Base-by-base conservation (phyloP, 2,329 filamentous ascomycete genomes). In the Juglanconis oblonga region DNA sequence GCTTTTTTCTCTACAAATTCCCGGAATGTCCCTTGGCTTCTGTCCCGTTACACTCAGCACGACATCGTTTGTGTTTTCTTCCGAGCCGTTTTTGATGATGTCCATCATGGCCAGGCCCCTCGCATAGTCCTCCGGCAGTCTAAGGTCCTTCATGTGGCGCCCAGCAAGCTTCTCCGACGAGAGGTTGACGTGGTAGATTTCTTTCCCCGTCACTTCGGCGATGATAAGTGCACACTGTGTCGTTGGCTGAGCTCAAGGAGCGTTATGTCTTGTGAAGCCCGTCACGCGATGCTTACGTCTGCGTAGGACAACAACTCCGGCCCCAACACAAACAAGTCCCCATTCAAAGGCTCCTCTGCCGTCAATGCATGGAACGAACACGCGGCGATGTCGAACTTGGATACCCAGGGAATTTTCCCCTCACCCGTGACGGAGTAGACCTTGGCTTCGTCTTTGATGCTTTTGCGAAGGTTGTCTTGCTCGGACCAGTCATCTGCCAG, bases 321-420 rank as follows among this genome's bases (percentile, higher is more conserved):
- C 0, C 76, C 74, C 1, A 76, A 55, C 11, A 78, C 62, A 1
- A 74, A 10, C 57, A 70, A 72, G 36, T 81, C 77, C 0, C 69
- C 73, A 60, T 81, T 79, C 13, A 75, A 74, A 4, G 75, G 62
- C 10, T 73, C 67, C 32, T 69, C 58, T 17, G 74, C 71, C 7
- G 72, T 77, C 47, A 82, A 67, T 1, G 74, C 71, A 47, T 70
- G 65, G 58, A 74, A 72, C 1, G 76, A 79, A 2, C 79, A 75
- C 4, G 73, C 73, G 0, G 79, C 79, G 54, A 83, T 79, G 58
- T 82, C 80, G 33, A 74, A 67, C 5, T 74, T 74, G 13, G 75
- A 75, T 5, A 83, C 70, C 67, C 78, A 81, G 0, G 78, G 77
- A n/a, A 81, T 70, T 62, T 72, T 75, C 29, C 79, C 80, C 7